A percentile compares a stretch with the other conserved stretches of the same genome.
These are phyloP conservation scores for Beverwykella pulmonaria DNA, from an alignment of 495 filamentous ascomycete genomes.

Conservation along the genomic window DNA sequence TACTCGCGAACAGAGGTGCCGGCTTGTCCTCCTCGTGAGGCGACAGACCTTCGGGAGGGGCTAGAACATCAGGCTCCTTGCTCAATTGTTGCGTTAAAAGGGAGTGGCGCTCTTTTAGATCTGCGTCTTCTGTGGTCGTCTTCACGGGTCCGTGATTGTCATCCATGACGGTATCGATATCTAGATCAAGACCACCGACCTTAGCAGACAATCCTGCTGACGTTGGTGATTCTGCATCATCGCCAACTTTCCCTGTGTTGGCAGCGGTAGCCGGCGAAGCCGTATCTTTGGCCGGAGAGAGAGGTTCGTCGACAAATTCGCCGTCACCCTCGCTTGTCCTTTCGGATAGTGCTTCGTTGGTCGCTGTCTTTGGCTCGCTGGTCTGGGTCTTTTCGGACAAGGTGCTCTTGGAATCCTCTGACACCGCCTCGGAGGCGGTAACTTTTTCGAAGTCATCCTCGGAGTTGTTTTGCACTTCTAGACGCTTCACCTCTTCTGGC, in stretches of 20 bases:
- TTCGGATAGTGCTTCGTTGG: slow-evolving; percentile 21
- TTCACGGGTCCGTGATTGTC: slow-evolving; percentile 2
- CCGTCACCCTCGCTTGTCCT: slow-evolving; percentile 54
- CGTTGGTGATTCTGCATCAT: slow-evolving; percentile 53
- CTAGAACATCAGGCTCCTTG: slow-evolving; percentile 16
- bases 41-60: slow-evolving; percentile 46
- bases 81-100: slow-evolving; percentile 39
- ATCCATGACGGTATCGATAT: slow-evolving; percentile 50
- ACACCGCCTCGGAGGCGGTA: slow-evolving; percentile 65
- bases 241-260: slow-evolving; percentile 41
- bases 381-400: slow-evolving; percentile 48
- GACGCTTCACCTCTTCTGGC: slow-evolving; percentile 50
- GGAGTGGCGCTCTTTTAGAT: slow-evolving; percentile 27
- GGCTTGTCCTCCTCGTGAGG: slow-evolving; percentile 68
- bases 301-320: slow-evolving; percentile 71
- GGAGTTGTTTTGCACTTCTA: slow-evolving; percentile 73
- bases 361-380: slow-evolving; percentile 18
- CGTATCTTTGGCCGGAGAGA: slow-evolving; percentile 57
- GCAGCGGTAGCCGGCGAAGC: slow-evolving; percentile 13
- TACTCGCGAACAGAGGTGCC: slow-evolving; percentile 62
- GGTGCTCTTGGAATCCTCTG: slow-evolving; percentile 62
- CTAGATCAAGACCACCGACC: slow-evolving; percentile 57
- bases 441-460: slow-evolving; percentile 97
- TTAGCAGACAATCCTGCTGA: slow-evolving; percentile 55
- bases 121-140: slow-evolving; percentile 4